Percentiles rank a stretch among this genome's conserved stretches.
phyloP scores from a whole-genome alignment of 2,329 filamentous ascomycete species.

The Anthostomella pinea region DNA sequence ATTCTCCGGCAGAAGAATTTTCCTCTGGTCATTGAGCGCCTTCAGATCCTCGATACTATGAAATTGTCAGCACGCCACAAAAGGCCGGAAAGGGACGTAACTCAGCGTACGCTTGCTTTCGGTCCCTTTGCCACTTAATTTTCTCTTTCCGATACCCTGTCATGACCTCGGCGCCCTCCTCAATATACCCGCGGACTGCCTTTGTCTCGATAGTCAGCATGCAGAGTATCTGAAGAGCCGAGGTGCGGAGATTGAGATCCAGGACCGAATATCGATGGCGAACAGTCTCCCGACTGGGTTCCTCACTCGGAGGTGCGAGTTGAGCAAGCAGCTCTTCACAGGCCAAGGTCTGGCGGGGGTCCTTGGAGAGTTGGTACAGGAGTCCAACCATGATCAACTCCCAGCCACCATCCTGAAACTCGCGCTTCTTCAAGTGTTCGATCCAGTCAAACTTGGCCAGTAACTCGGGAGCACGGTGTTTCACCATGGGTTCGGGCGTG shows the following conservation, averaged over 20 bases:
- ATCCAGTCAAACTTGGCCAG: conserved; percentile 78
- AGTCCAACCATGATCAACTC: conserved; percentile 84
- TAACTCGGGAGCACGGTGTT: conserved; percentile 73
- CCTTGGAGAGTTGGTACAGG: conserved; percentile 78
- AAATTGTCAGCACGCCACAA: conserved; percentile 26
- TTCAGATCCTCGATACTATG: conserved; percentile 68
- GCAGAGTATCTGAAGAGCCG: conserved; percentile 79
- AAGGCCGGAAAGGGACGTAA: background rate
- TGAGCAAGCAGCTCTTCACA: conserved; percentile 79
- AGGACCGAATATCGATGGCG: conserved; percentile 69
- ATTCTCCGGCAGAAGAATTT: conserved; percentile 70
- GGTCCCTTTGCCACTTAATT: conserved; percentile 83
- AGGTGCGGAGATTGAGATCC: conserved; percentile 78
- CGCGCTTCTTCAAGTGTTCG: conserved; percentile 74
- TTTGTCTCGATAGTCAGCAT: conserved; percentile 85
- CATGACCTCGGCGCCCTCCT: conserved; percentile 91
- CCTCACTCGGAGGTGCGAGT: conserved; percentile 74
- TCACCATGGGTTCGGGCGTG: conserved; percentile 46
- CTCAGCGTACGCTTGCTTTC: conserved; percentile 60
- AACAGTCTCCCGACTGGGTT: conserved; percentile 74
- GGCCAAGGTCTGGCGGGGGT: conserved; percentile 62
- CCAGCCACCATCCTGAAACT: conserved; percentile 89
- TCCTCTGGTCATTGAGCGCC: conserved; percentile 68
- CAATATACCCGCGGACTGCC: conserved; percentile 82
- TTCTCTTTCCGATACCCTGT: conserved; percentile 93